These are phyloP conservation scores for Osmozyma mogii DNA, from an alignment of 805 yeast genomes.

Conservation along the genomic window DNA sequence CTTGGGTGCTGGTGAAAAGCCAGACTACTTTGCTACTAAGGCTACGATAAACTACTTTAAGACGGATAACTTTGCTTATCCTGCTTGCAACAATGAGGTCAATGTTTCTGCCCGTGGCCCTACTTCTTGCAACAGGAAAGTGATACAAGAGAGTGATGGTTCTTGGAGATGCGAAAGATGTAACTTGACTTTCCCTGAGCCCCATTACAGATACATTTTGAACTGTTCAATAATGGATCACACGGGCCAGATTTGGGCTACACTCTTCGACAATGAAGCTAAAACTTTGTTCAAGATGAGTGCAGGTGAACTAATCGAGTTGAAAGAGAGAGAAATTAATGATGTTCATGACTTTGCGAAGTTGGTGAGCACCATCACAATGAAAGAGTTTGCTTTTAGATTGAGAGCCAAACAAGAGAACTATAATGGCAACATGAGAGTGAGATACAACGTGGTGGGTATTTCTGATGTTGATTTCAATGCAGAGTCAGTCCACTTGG, in stretches of 20 bases:
- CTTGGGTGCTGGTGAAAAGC: constrained; percentile 66
- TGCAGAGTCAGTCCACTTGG: constrained; percentile 54
- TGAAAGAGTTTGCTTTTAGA: constrained; percentile 68
- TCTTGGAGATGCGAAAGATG: constrained; percentile 94
- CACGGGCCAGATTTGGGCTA: constrained; percentile 79
- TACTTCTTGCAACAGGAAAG: constrained; percentile 67
- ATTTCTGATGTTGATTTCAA: constrained; percentile 46
- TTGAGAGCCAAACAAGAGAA: constrained; percentile 76
- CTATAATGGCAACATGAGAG: constrained; percentile 70
- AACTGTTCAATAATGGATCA: constrained; percentile 71
- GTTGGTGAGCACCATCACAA: constrained; percentile 41
- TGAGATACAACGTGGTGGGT: constrained; percentile 62
- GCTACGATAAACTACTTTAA: constrained; percentile 68
- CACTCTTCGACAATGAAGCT: constrained; percentile 84
- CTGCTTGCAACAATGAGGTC: constrained; percentile 68
- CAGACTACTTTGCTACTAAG: constrained; percentile 70
- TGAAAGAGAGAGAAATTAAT: constrained; percentile 33
- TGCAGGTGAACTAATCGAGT: constrained; percentile 53
- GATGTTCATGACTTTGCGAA: constrained; percentile 30
- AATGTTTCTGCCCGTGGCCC: constrained; percentile 23
- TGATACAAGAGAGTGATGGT: constrained; percentile 59
- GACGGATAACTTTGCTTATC: constrained; percentile 76
- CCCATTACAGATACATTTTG: constrained; percentile 73
- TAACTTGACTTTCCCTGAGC: constrained; percentile 57
- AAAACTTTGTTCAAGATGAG: constrained; percentile 52